Evolutionary conservation across 805 yeast genomes (phyloP).

Genomic region (Candida cerambycidarum): DNA sequence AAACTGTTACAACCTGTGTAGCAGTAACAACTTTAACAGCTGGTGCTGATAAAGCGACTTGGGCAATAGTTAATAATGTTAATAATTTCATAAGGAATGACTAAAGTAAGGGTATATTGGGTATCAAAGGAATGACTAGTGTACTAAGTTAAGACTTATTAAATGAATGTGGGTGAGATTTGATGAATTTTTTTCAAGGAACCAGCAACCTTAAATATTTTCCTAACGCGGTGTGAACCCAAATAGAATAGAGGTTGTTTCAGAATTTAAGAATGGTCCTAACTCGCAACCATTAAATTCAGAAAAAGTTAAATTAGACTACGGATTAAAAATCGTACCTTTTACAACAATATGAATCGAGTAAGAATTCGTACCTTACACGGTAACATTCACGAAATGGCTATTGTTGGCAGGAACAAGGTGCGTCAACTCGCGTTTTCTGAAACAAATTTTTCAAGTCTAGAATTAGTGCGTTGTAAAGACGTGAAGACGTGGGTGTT

Average conservation of each 20-base stretch:
- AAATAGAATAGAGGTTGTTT: neutral
- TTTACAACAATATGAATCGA: neutral
- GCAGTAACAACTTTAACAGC: conserved; percentile 27
- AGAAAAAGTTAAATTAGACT: neutral
- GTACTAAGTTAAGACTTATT: neutral
- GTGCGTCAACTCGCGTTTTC: conserved; percentile 6
- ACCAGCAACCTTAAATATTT: conserved; percentile 2
- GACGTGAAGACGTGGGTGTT: neutral
- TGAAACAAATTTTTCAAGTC: neutral
- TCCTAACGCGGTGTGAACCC: neutral
- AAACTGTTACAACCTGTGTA: conserved; percentile 19
- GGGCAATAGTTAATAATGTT: conserved; percentile 9
- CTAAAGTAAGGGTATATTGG: conserved; percentile 7
- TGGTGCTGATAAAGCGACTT: conserved; percentile 24
- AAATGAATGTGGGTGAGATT: too few relatives aligned
- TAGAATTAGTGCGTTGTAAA: neutral
- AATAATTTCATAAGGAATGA: conserved; percentile 14
- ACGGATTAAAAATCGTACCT: conserved; percentile 1
- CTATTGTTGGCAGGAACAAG: neutral
- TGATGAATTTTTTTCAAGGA: too few relatives aligned
- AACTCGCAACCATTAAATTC: conserved; percentile 4
- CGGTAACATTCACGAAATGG: conserved; percentile 1
- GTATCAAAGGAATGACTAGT: conserved; percentile 11
- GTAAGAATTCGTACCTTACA: neutral
- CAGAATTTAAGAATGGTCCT: neutral